Evolutionary conservation across 108 stramenopile species (phyloP).

Genomic region (Nitzschia sp.): DNA sequence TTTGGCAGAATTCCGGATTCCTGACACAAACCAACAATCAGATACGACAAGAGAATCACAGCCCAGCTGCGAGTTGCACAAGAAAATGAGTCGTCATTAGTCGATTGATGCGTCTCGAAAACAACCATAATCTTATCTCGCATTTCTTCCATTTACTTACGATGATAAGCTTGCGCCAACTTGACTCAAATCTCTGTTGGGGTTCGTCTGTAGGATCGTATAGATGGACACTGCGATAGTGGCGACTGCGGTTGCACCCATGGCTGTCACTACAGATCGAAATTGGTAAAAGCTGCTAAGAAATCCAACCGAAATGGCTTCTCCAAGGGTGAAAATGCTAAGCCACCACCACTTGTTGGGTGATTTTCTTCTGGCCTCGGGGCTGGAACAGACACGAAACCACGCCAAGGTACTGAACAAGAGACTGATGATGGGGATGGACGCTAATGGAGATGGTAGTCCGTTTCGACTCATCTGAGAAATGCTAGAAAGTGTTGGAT

Average conservation of each 20-base stretch:
- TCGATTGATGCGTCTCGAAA: no score
- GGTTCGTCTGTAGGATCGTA: conserved; percentile 79
- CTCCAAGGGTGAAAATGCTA: conserved; percentile 74
- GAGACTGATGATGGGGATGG: conserved; percentile 34
- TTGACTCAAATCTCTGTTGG: conserved; percentile 90
- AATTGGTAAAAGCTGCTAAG: conserved; percentile 69
- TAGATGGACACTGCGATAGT: conserved; percentile 76
- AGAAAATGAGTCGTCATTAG: no score
- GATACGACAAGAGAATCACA: conserved; percentile 69
- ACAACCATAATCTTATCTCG: no score
- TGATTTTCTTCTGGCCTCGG: conserved; percentile 54
- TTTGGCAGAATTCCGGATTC: conserved; percentile 56
- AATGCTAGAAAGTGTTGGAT: conserved; percentile 37
- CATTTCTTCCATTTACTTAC: no score
- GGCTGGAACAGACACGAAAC: conserved; percentile 48
- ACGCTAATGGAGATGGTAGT: conserved; percentile 15
- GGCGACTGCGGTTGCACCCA: conserved; percentile 67
- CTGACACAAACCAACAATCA: conserved; percentile 73
- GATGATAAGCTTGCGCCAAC: conserved; percentile 66
- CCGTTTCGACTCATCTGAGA: conserved; percentile 31
- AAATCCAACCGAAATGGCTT: conserved; percentile 74
- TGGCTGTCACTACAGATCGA: conserved; percentile 63
- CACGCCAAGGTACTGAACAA: conserved; percentile 46
- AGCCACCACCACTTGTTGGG: conserved; percentile 78
- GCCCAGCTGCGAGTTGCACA: conserved; percentile 34